A percentile compares a stretch with the other conserved stretches of the same genome.
Conservation (phyloP, 2,329 filamentous ascomycete genomes). For the Pseudogymnoascus sp. region DNA sequence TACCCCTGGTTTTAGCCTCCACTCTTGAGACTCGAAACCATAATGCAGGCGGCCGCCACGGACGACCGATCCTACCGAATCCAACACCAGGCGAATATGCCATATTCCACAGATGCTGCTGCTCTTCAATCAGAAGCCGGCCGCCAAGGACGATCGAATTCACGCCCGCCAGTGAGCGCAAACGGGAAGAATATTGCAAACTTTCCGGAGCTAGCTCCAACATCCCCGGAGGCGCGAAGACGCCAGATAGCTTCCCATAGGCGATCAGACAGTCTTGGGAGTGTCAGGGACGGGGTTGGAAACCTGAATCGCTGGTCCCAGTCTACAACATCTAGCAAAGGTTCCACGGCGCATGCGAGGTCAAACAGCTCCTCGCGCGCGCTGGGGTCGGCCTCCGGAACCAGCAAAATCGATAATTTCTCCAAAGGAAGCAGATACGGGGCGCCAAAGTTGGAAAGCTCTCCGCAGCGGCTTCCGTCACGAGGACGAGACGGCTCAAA, state of each 20-base stretch:
- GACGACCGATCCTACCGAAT: slow-evolving; percentile 7
- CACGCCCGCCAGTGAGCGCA: background rate
- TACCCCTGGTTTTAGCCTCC: slow-evolving; percentile 6
- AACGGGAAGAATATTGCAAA: slow-evolving; percentile 1
- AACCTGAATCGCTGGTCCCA: slow-evolving; percentile 46
- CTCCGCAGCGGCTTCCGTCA: slow-evolving; percentile 16
- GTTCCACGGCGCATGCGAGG: slow-evolving; percentile 29
- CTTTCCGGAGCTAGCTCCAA: slow-evolving; percentile 12
- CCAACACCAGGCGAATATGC: slow-evolving; percentile 2
- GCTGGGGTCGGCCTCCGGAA: slow-evolving; percentile 23
- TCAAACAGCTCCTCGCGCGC: slow-evolving; percentile 15
- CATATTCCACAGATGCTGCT: slow-evolving; percentile 1
- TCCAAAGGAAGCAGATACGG: slow-evolving; percentile 18
- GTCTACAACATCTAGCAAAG: slow-evolving; percentile 43
- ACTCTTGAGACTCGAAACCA: slow-evolving; percentile 5
- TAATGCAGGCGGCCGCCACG: slow-evolving; percentile 4
- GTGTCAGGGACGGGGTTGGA: slow-evolving; percentile 37
- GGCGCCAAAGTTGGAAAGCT: slow-evolving; percentile 19
- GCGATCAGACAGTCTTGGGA: slow-evolving; percentile 31
- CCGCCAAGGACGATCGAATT: slow-evolving; percentile 1
- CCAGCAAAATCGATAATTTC: slow-evolving; percentile 13
- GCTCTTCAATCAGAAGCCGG: background rate
- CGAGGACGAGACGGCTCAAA: slow-evolving; percentile 16
- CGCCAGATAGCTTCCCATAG: slow-evolving; percentile 23
- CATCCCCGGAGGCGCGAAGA: slow-evolving; percentile 17